Base-by-base conservation (phyloP, 129 eudicot species). In the Centrapalus pauciflorus region DNA sequence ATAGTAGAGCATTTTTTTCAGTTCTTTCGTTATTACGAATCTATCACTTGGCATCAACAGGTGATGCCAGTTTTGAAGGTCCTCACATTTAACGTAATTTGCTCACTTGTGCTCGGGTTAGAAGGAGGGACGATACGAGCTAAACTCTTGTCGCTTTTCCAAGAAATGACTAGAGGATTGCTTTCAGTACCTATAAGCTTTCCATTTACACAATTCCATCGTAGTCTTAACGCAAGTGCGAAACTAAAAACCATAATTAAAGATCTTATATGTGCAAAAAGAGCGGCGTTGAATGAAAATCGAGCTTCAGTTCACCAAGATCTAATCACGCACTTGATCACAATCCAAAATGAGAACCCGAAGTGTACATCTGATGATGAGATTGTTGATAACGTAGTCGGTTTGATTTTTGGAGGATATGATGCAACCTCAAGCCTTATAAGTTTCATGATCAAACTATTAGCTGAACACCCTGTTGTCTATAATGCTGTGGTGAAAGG, bases 391-490 rank as follows among this genome's bases (percentile, higher is more conserved):
- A 73, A 73, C 10, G 34, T 10, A 17, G 24, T 35, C 2, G 54
- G 58, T 13, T 17, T 64, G 33, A 63, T 73, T 72, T 51, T 73
- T 27, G 78, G 72, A 33, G 78, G 78, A 26, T 57, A 73, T 16
- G 78, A 73, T 33, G 49, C 64, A 24, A 34, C 67, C 9, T 57
- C 75, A 0, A 28, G 61, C 25, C 75, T 70, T 67, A 63, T 73
- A 52, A 74, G 73, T 30, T 65, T 74, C 79, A 13, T 65, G 73
- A 57, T 74, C 67, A 66, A 61, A 43, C 35, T 74, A 5, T 46
- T 74, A 13, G 79, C 67, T 5, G 61, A 55, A 9, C 30, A 74
- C 37, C 60, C 61, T 13, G 28, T 10, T 29, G 67, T 74, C 13
- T 74, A 74, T 19, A 23, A 27, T 19, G 46, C 45, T 16, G 48